A percentile compares a stretch with the other conserved stretches of the same genome.
These are phyloP conservation scores for Penicillium sclerotigenum DNA, from an alignment of 2,329 filamentous ascomycete species.

Conservation along the genomic window DNA sequence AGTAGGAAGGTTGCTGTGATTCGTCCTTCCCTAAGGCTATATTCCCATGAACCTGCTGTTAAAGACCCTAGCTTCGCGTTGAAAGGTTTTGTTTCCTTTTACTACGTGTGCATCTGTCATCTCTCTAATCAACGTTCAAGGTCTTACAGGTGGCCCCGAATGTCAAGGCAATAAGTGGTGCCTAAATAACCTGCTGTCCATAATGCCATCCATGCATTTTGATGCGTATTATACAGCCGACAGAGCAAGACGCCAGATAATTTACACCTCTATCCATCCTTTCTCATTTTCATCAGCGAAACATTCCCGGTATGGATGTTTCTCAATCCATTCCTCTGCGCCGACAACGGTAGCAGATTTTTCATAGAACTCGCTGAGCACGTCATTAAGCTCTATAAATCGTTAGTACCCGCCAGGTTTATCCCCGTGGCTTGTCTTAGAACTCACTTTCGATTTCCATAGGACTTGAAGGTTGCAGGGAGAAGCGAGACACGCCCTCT, in stretches of 20 bases:
- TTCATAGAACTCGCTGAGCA: slow-evolving; percentile 8
- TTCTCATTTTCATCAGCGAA: slow-evolving; percentile 4
- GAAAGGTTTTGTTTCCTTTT: no score
- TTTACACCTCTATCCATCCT: slow-evolving; percentile 1
- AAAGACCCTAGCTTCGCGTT: no score
- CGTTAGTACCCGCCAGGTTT: not conserved
- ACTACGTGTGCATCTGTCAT: no score
- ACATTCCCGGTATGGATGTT: slow-evolving; percentile 4
- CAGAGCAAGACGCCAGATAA: not conserved
- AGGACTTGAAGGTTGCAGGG: slow-evolving; percentile 5
- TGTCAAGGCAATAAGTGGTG: not conserved
- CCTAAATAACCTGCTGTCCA: not conserved
- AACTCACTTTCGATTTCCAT: slow-evolving; percentile 6
- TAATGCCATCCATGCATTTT: not conserved
- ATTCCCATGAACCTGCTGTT: no score
- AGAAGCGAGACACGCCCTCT: slow-evolving; percentile 5
- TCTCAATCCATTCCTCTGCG: slow-evolving; percentile 9
- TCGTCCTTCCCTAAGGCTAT: no score
- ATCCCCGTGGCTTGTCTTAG: fast-evolving
- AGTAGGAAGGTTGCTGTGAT: no score
- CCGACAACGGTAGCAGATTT: not conserved
- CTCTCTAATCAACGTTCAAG: no score
- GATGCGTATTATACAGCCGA: not conserved
- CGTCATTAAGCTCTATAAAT: slow-evolving; percentile 1
- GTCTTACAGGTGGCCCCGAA: not conserved